Conservation (phyloP, 257 asterid genomes). For the Solanum phureja region DNA sequence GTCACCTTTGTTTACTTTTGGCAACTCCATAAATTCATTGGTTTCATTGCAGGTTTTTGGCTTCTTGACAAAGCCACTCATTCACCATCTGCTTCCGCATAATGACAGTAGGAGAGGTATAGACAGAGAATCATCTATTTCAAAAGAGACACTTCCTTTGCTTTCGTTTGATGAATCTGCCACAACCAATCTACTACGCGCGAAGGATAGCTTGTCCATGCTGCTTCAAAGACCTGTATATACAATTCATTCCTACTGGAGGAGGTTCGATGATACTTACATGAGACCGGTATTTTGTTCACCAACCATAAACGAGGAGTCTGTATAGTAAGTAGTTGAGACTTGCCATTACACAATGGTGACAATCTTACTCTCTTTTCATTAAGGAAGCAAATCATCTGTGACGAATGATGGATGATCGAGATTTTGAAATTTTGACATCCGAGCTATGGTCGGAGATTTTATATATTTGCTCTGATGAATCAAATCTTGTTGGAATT, state of each 20-base stretch:
- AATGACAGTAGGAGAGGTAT: conserved; percentile 12
- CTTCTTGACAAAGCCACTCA: conserved; percentile 69
- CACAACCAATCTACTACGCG: conserved; percentile 45
- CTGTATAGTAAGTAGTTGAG: not conserved
- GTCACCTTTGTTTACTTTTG: not conserved
- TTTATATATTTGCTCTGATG: not conserved
- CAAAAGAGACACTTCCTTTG: conserved; percentile 72
- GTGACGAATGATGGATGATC: not conserved
- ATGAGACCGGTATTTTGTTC: conserved; percentile 92
- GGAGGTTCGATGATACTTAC: conserved; percentile 70
- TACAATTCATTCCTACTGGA: conserved; percentile 78
- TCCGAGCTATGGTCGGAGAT: not conserved
- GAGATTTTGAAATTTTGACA: not conserved
- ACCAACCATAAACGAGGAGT: conserved; percentile 12
- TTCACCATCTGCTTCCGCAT: conserved; percentile 49
- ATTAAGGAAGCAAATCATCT: not conserved
- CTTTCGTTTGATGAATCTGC: conserved; percentile 84
- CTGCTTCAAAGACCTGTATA: conserved; percentile 71
- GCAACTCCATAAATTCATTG: not conserved
- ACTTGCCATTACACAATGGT: not conserved
- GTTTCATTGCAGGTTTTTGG: conserved; percentile 62
- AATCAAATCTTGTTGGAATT: not conserved
- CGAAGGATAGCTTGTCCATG: conserved; percentile 65
- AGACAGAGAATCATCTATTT: conserved; percentile 48
- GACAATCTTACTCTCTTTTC: not conserved